Evolutionary conservation across 1,284 basidiomycete species (phyloP).

Genomic region (Ceratobasidium sp.): DNA sequence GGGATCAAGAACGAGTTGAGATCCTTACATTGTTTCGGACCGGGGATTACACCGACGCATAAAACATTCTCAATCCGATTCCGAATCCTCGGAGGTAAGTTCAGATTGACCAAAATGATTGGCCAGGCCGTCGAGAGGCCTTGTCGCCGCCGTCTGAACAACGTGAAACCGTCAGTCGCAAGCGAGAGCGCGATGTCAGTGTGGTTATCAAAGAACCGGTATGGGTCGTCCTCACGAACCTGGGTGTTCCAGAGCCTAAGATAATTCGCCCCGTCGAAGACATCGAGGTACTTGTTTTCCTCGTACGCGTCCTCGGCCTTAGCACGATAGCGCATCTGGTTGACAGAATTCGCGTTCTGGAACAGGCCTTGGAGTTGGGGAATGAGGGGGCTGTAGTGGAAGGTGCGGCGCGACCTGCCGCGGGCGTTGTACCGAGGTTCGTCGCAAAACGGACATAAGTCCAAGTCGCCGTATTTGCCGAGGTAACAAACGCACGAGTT

Average conservation of each 20-base stretch:
- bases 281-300: slow-evolving; percentile 49
- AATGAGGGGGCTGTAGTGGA: slow-evolving; percentile 47
- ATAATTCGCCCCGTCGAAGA: slow-evolving; percentile 49
- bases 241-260: slow-evolving; percentile 48
- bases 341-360: slow-evolving; percentile 44
- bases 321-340: slow-evolving; percentile 52
- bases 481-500: slow-evolving; percentile 25
- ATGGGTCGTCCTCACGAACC: not conserved
- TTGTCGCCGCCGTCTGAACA: slow-evolving; percentile 50
- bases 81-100: slow-evolving; percentile 44
- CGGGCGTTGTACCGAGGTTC: slow-evolving; percentile 26
- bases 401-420: slow-evolving; percentile 1
- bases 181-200: slow-evolving; percentile 56
- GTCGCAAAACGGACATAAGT: slow-evolving; percentile 44
- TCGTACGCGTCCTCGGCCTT: slow-evolving; percentile 45
- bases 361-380: slow-evolving; percentile 33
- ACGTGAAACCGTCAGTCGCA: slow-evolving; percentile 50
- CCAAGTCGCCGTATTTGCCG: slow-evolving; percentile 9
- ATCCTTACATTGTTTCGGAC: too few species aligned
- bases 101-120: slow-evolving; percentile 46
- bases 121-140: slow-evolving; percentile 55
- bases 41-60: slow-evolving; percentile 47
- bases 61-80: slow-evolving; percentile 42
- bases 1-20: slow-evolving; percentile 47
- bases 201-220: slow-evolving; percentile 53